Percentiles rank a stretch among this genome's conserved stretches.
These are phyloP conservation scores for Sphenostylis stenocarpa DNA, from an alignment of 306 rosid genomes.

Conservation along the genomic window DNA sequence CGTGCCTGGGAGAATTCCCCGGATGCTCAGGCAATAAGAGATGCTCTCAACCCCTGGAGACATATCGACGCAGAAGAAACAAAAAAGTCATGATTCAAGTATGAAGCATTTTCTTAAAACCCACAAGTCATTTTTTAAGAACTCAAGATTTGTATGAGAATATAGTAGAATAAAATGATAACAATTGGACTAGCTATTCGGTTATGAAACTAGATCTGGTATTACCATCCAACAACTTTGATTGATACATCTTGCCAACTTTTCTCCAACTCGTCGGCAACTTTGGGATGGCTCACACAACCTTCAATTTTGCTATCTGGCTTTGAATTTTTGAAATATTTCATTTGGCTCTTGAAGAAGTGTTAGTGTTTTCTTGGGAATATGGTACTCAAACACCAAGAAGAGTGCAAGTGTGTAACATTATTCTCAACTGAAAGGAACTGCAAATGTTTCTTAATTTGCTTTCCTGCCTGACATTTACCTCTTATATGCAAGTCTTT, in stretches of 20 bases:
- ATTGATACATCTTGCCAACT: neutral
- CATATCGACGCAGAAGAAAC: constrained; percentile 34
- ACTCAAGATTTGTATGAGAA: neutral
- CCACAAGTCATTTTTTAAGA: neutral
- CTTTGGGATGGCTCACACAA: neutral
- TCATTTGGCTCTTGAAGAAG: neutral
- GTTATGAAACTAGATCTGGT: constrained; percentile 9
- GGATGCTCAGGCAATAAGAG: constrained; percentile 70
- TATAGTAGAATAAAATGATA: constrained; percentile 5
- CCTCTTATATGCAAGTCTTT: neutral
- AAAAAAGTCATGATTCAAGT: constrained; percentile 33
- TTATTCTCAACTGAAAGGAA: neutral
- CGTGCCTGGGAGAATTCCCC: constrained; percentile 79
- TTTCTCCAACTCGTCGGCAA: neutral
- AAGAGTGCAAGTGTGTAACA: neutral
- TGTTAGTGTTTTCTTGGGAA: neutral
- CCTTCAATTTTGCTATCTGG: neutral
- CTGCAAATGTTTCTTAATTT: neutral
- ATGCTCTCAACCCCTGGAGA: constrained; percentile 59
- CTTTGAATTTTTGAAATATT: neutral
- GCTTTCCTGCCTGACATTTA: neutral
- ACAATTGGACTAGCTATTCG: constrained; percentile 4
- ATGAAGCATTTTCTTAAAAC: constrained; percentile 4
- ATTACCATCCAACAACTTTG: neutral
- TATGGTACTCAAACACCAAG: neutral